A percentile compares a stretch with the other conserved stretches of the same genome.
phyloP scores from a whole-genome alignment of 768 basidiomycete species.

The Mycena olivaceomarginata region DNA sequence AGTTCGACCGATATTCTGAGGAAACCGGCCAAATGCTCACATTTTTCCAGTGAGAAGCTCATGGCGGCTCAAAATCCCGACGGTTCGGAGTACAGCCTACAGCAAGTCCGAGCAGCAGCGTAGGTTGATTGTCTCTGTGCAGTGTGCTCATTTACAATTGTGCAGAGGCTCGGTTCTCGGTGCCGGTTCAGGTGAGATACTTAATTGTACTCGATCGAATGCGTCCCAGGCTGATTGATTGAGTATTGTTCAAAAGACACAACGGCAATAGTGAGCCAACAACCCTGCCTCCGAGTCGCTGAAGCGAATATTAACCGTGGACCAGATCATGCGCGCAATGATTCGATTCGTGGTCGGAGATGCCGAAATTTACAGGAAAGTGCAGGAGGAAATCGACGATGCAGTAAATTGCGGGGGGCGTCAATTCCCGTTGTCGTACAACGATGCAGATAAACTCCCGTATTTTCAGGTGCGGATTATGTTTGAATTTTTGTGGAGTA shows the following conservation, averaged over 20 bases:
- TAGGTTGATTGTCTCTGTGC: neutral
- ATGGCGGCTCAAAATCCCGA: constrained; percentile 13
- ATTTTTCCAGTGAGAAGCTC: constrained; percentile 3
- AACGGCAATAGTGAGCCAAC: constrained; percentile 27
- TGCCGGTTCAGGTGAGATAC: constrained; percentile 28
- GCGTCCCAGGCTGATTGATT: neutral
- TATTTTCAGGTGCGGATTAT: constrained; percentile 28
- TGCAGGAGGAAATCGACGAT: constrained; percentile 21
- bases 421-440: constrained; percentile 26
- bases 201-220: neutral
- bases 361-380: constrained; percentile 15
- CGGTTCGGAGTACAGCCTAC: constrained; percentile 26
- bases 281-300: neutral
- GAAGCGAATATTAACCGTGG: neutral
- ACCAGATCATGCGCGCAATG: constrained; percentile 33
- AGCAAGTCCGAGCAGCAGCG: constrained; percentile 26
- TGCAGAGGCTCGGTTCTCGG: constrained; percentile 26
- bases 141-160: neutral
- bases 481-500: too few relatives aligned
- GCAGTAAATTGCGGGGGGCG: constrained; percentile 3
- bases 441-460: constrained; percentile 5
- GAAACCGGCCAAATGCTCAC: neutral
- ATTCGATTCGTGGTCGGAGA: constrained; percentile 30
- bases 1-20: neutral
- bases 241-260: constrained; percentile 4